Evolutionary conservation across 192 early-diverging fungal species (phyloP), one percentile per base, ranked within the genome.

Genomic region (Linnemannia exigua): DNA sequence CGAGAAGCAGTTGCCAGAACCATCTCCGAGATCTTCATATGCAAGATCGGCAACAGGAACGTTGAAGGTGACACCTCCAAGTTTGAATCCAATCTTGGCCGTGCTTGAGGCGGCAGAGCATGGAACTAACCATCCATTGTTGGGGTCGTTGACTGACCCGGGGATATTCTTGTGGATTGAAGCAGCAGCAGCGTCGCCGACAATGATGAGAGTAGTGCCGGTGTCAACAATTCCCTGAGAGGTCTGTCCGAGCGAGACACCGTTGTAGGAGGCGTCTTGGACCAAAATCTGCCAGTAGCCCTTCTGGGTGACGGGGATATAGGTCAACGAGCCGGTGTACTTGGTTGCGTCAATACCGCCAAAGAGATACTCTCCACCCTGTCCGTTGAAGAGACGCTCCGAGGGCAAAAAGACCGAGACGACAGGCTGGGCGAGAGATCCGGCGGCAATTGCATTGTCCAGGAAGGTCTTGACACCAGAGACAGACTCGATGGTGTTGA

Each of bases 391-490:
- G 76, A 68, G 79, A 77, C 89, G 85, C 81, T 87, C 80, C 75
- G 91, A 67, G 89, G 87, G 70, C 37, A 95, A 87, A 77, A 90
- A 94, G 16, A 92, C 93, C 5, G 92, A 92, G 72, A 94, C 93
- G 1, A 93, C 81, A 12, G 94, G 92, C 61, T 91, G 82, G 28
- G 88, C 79, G 2, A 95, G 82, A 36, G 88, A 77, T 52, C 87
- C 86, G 71, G 92, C 89, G 17, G 89, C 85, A 52, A 92, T 88
- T 37, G 93, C 88, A 72, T 92, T 93, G 73, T 92, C 90, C 41
- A 94, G 70, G 72, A 92, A 92, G 25, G 90, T 90, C 80, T 89
- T 89, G 71, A 88, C 80, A 48, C 89, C 90, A 19, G 58, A n/a
- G 20, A 89, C 88, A n/a, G 87, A 79, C 16, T 88, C 79, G 33